Percentiles rank a stretch among this genome's conserved stretches.
Conservation (phyloP, 2,329 filamentous ascomycete genomes). For the Chrysoporthe austroafricana region DNA sequence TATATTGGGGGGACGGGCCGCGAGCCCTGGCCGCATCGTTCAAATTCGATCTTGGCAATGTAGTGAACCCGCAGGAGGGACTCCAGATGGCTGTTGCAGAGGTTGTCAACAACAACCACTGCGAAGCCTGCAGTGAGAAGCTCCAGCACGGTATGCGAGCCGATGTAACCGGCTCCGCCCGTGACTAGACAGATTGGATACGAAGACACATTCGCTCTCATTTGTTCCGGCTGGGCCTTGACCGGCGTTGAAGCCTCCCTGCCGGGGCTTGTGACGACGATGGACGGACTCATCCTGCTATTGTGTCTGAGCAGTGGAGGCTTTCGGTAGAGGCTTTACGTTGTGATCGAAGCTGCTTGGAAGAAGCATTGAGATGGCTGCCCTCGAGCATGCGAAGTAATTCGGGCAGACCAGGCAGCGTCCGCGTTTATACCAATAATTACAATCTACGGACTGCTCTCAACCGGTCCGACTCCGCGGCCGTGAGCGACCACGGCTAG, state of each 20-base stretch:
- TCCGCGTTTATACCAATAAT: not conserved
- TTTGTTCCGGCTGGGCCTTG: not conserved
- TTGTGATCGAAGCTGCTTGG: not conserved
- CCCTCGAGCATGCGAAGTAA: not conserved
- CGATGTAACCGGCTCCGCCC: slow-evolving; percentile 25
- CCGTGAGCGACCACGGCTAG: not conserved
- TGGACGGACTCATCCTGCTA: slow-evolving; percentile 12
- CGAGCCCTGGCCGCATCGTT: slow-evolving; percentile 17
- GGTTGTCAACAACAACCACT: slow-evolving; percentile 25
- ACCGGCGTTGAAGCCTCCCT: not conserved
- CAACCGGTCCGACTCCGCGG: not conserved
- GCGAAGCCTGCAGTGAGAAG: slow-evolving; percentile 28
- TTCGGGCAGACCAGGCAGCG: not conserved
- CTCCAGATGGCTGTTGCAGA: slow-evolving; percentile 27
- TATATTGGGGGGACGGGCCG: slow-evolving; percentile 21
- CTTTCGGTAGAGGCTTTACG: not conserved
- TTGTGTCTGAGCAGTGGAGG: not conserved
- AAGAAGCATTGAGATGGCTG: not conserved
- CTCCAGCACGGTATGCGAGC: slow-evolving; percentile 26
- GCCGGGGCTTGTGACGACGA: slow-evolving; percentile 2
- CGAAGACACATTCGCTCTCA: slow-evolving; percentile 1
- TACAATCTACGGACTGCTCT: not conserved
- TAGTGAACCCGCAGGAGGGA: slow-evolving; percentile 24
- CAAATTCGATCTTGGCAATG: slow-evolving; percentile 22
- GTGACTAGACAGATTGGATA: slow-evolving; percentile 27